A percentile compares a stretch with the other conserved stretches of the same genome.
Conservation (phyloP, 768 basidiomycete species). For the Xerocomellus intermedius region DNA sequence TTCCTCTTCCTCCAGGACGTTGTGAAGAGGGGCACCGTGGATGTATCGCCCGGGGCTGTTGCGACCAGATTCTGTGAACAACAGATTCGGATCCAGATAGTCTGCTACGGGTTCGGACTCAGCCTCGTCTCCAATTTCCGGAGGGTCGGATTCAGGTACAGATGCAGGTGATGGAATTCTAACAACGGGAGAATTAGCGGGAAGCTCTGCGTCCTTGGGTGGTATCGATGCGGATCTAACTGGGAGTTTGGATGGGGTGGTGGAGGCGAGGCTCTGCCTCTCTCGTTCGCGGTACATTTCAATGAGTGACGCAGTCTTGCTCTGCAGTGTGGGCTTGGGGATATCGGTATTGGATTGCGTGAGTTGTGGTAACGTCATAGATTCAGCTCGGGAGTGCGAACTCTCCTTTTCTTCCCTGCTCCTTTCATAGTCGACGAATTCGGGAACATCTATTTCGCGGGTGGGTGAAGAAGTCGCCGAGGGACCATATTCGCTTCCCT, state of each 20-base stretch:
- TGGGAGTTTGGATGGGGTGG: constrained; percentile 33
- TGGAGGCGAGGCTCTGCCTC: constrained; percentile 35
- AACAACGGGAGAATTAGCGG: not conserved
- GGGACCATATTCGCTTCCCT: constrained; percentile 33
- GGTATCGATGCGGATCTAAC: constrained; percentile 28
- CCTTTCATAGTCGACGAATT: constrained; percentile 25
- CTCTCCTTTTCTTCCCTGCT: constrained; percentile 24
- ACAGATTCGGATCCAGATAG: constrained; percentile 27
- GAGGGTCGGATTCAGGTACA: constrained; percentile 21
- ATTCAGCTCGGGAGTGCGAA: constrained; percentile 27
- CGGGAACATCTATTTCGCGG: constrained; percentile 32
- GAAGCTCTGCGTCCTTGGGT: constrained; percentile 7
- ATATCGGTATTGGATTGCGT: constrained; percentile 9
- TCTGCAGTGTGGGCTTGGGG: constrained; percentile 32
- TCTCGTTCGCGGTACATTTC: constrained; percentile 82
- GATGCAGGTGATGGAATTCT: constrained; percentile 16
- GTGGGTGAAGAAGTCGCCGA: constrained; percentile 28
- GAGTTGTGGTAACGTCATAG: constrained; percentile 27
- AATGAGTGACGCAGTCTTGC: constrained; percentile 76
- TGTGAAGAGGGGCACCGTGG: constrained; percentile 84
- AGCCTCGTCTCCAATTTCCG: constrained; percentile 29
- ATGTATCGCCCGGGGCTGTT: constrained; percentile 70
- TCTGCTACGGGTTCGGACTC: constrained; percentile 24
- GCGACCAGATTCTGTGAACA: constrained; percentile 51
- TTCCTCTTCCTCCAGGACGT: constrained; percentile 78